phyloP scores from a whole-genome alignment of 306 rosid genomes.

The Echinosophora koreensis region DNA sequence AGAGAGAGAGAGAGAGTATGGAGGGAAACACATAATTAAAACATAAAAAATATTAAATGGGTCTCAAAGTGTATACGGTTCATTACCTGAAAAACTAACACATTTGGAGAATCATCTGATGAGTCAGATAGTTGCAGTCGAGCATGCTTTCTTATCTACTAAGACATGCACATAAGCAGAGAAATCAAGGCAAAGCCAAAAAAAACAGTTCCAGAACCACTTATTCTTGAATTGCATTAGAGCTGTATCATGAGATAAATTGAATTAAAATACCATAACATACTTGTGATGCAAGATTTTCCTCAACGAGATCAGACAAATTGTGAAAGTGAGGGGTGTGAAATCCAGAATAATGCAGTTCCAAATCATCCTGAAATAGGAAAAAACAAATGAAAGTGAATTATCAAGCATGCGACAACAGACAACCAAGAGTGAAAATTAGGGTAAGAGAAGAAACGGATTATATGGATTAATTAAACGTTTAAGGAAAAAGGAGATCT shows the following conservation, averaged over 20 bases:
- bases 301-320: constrained; percentile 87
- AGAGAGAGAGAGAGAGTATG: background rate
- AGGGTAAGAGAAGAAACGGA: constrained; percentile 21
- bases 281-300: constrained; percentile 81
- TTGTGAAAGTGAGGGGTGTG: constrained; percentile 85
- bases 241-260: constrained; percentile 23
- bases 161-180: constrained; percentile 44
- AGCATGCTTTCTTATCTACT: constrained; percentile 67
- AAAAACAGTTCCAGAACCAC: constrained; percentile 20
- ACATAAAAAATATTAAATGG: constrained; percentile 19
- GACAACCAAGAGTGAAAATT: constrained; percentile 31
- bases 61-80: constrained; percentile 36
- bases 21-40: constrained; percentile 12
- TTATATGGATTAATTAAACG: constrained; percentile 5
- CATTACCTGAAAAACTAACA: constrained; percentile 86
- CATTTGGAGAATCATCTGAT: constrained; percentile 73
- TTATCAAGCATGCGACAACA: constrained; percentile 18
- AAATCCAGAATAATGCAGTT: constrained; percentile 89
- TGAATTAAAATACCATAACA: constrained; percentile 41
- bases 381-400: constrained; percentile 40
- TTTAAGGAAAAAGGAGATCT: background rate
- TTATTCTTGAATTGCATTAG: constrained; percentile 29
- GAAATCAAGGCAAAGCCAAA: constrained; percentile 40
- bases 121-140: constrained; percentile 80
- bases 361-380: constrained; percentile 73